Evolutionary conservation across 2,329 filamentous ascomycete species (phyloP), one percentile per base, ranked within the genome.

Genomic region (Colletotrichum chrysophilum): DNA sequence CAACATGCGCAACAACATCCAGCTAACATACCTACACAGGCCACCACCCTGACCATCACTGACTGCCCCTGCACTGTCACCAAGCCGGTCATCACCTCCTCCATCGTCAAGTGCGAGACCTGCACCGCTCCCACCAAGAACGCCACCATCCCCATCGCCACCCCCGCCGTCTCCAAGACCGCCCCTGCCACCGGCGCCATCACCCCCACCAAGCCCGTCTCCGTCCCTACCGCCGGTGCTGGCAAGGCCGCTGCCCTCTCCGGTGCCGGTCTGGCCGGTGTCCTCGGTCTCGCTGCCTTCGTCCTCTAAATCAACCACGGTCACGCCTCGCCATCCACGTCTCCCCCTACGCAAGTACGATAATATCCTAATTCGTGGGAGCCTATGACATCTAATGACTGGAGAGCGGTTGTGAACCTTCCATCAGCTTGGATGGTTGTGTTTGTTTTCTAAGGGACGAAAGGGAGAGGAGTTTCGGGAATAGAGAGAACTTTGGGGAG

Each of bases 51-150:
- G 85, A 94, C 93, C 87, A 91, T 94, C 89, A 91, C 91, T 80
- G 88, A 93, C 89, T 94, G 93, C 90, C 91, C 92, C 80, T 94
- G 92, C 92, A 94, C 91, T 82, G 82, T 92, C 85, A 89, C 88
- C 87, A 90, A 89, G 87, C 90, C 91, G 70, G 86, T 92, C 80
- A 85, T 86, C 82, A 88, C 86, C 84, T 86, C 87, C 83, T 87
- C 88, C 77, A 84, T 86, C 61, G 89, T 91, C 61, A 80, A 86
- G 84, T 91, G 90, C 90, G 80, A 86, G 83, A 86, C 85, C 85
- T 91, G 89, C 70, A 78, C 55, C 73, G 68, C n/a, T 74, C 67
- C 67, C 74, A 62, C 64, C 58, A 77, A 70, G 62, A 68, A 71
- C 56, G 71, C 80, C 78, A 79, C 81, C 77, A 70, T 71, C 71